Conservation (phyloP, 371 early-diverging fungal genomes). For the Smittium culicis region DNA sequence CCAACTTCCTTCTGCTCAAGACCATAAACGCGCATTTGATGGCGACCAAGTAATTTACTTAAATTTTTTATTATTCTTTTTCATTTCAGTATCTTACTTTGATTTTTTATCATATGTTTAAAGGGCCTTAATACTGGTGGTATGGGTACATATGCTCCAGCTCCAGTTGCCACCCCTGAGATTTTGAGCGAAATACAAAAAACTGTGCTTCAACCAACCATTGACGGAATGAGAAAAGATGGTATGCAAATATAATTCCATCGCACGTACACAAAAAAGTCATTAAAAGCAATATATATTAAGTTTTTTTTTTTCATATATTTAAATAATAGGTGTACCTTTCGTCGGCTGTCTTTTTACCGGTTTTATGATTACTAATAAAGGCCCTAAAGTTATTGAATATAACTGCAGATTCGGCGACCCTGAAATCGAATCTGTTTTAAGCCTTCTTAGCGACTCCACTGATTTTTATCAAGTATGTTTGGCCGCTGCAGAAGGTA, state of each 20-base stretch:
- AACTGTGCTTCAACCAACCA: constrained; percentile 73
- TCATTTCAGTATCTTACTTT: constrained; percentile 6
- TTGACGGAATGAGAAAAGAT: constrained; percentile 90
- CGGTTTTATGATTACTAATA: constrained; percentile 82
- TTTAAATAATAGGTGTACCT: constrained; percentile 41
- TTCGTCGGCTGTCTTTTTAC: constrained; percentile 96
- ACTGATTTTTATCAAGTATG: constrained; percentile 78
- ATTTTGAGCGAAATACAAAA: constrained; percentile 55
- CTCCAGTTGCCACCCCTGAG: constrained; percentile 67
- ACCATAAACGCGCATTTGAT: constrained; percentile 90
- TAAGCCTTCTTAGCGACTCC: constrained; percentile 71
- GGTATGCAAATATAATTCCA: constrained; percentile 22
- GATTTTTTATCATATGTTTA: no score
- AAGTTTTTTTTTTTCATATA: constrained; percentile 10
- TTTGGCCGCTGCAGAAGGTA: constrained; percentile 75
- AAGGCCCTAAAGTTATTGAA: constrained; percentile 87
- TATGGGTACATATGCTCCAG: constrained; percentile 96
- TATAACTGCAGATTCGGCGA: constrained; percentile 96
- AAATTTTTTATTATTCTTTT: constrained; percentile 12
- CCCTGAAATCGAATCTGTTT: constrained; percentile 90
- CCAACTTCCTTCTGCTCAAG: constrained; percentile 84
- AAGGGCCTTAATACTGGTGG: constrained; percentile 95
- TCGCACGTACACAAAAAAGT: not conserved
- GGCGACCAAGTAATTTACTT: constrained; percentile 42
- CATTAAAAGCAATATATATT: no score